Evolutionary conservation across 805 yeast species (phyloP).

Genomic region (Lipomyces spencermartinsiae): DNA sequence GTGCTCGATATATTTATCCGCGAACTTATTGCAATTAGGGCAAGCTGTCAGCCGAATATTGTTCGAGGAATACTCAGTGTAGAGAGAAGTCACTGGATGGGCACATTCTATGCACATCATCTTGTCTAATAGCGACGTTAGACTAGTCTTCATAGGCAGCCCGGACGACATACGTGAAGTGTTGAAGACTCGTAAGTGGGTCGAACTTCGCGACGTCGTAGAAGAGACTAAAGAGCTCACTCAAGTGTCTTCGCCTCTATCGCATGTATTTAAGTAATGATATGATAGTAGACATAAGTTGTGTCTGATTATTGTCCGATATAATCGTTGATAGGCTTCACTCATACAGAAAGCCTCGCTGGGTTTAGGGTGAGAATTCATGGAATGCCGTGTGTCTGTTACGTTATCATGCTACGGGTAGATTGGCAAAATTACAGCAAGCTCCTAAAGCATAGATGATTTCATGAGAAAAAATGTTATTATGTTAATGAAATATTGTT

Average conservation of each 20-base stretch:
- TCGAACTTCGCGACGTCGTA: not conserved
- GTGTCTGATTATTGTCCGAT: not conserved
- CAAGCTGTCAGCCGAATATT: slow-evolving; percentile 85
- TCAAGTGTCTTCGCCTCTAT: not conserved
- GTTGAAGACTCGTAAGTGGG: not conserved
- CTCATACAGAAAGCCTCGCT: too few species aligned
- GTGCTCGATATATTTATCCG: slow-evolving; percentile 89
- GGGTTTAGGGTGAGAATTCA: too few species aligned
- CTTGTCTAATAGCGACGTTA: slow-evolving; percentile 6
- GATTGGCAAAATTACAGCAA: too few species aligned
- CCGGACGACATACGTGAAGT: too few species aligned
- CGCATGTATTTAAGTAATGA: not conserved
- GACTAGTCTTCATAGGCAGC: not conserved
- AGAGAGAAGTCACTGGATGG: slow-evolving; percentile 67
- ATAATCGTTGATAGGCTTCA: too few species aligned
- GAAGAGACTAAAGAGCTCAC: not conserved
- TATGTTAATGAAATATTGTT: too few species aligned
- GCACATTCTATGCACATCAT: slow-evolving; percentile 94
- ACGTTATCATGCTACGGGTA: too few species aligned
- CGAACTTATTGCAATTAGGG: slow-evolving; percentile 69
- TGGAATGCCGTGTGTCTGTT: too few species aligned
- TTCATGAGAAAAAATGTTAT: too few species aligned
- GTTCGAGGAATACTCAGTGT: slow-evolving; percentile 72
- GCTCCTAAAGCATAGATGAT: too few species aligned
- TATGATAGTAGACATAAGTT: not conserved